These are phyloP conservation scores for Podaxis sp. DNA, from an alignment of 768 basidiomycete species.

Conservation along the genomic window DNA sequence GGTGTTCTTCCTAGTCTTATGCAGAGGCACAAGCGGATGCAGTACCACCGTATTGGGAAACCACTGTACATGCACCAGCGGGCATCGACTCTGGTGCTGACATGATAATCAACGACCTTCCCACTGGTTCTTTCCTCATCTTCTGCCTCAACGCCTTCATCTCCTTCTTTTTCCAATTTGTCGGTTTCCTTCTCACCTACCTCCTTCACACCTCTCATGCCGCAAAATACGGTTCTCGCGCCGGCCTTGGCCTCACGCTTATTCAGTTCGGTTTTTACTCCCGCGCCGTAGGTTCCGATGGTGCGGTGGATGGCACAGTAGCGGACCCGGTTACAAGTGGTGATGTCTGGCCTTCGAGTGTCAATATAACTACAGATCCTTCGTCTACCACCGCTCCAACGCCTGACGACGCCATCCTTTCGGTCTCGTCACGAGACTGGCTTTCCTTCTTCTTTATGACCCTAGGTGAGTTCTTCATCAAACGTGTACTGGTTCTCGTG, in stretches of 20 bases:
- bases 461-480: constrained; percentile 47
- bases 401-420: constrained; percentile 27
- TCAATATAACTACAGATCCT: constrained; percentile 12
- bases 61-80: constrained; percentile 81
- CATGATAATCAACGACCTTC: constrained; percentile 91
- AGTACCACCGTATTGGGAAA: constrained; percentile 97
- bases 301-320: constrained; percentile 20
- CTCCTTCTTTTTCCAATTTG: constrained; percentile 96
- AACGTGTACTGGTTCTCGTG: background rate
- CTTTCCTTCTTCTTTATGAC: constrained; percentile 92
- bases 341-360: background rate
- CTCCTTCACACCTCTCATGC: constrained; percentile 92
- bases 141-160: constrained; percentile 80
- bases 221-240: constrained; percentile 89
- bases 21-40: constrained; percentile 84
- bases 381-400: constrained; percentile 23
- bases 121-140: constrained; percentile 73
- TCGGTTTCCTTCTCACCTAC: constrained; percentile 91
- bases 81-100: constrained; percentile 43
- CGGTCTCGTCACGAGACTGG: constrained; percentile 74
- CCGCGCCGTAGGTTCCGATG: constrained; percentile 36
- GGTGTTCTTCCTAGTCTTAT: constrained; percentile 62
- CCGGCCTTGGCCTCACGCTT: constrained; percentile 92
- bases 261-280: constrained; percentile 91
- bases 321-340: background rate